A percentile compares a stretch with the other conserved stretches of the same genome.
These are phyloP conservation scores for Adansonia digitata DNA, from an alignment of 345 rosid species.

Conservation along the genomic window DNA sequence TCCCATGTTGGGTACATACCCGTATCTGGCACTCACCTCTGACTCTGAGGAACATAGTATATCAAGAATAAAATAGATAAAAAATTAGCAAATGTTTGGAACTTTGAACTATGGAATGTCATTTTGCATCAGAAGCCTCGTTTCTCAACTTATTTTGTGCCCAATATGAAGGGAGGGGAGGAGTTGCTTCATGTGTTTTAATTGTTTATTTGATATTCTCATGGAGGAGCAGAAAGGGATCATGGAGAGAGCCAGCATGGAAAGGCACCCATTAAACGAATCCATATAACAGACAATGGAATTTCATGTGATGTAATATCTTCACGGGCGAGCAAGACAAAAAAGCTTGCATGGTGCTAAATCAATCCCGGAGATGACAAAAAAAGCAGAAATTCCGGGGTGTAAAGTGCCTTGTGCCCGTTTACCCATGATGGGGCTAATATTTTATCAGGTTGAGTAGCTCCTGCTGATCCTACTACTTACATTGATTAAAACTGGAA, in stretches of 20 bases:
- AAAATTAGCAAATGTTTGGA: neutral
- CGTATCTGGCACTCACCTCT: too few relatives aligned
- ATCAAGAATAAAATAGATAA: neutral
- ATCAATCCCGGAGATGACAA: neutral
- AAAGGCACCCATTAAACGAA: slow-evolving; percentile 27
- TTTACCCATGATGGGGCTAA: neutral
- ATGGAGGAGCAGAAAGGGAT: slow-evolving; percentile 39
- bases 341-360: neutral
- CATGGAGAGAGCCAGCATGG: slow-evolving; percentile 44
- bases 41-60: too few relatives aligned
- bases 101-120: neutral
- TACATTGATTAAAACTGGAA: neutral
- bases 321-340: neutral
- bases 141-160: neutral
- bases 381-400: neutral
- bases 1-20: too few relatives aligned
- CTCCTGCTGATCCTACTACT: neutral
- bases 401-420: neutral
- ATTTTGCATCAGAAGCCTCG: neutral
- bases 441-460: neutral
- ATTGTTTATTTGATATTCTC: slow-evolving; percentile 8
- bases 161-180: too few relatives aligned
- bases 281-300: neutral
- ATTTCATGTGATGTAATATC: neutral
- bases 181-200: neutral